These are phyloP conservation scores for Leptodontidium sp. DNA, from an alignment of 2,329 filamentous ascomycete species.

Conservation along the genomic window DNA sequence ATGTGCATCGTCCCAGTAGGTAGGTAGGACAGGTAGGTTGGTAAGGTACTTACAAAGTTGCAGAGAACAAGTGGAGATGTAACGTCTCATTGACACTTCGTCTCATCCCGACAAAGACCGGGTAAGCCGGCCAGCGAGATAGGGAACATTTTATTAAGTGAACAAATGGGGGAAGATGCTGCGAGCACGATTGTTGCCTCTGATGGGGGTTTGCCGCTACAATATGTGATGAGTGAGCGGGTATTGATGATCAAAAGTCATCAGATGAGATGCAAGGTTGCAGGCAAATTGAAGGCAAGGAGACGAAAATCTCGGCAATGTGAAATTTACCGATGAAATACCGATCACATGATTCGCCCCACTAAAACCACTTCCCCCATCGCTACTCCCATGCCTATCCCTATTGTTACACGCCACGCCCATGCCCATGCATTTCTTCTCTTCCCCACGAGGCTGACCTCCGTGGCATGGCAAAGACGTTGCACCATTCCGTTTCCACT, in stretches of 20 bases:
- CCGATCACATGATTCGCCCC: conserved; percentile 12
- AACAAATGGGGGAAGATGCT: neutral
- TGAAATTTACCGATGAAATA: neutral
- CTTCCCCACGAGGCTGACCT: conserved; percentile 24
- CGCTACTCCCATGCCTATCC: neutral
- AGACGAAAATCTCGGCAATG: neutral
- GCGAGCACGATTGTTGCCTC: neutral
- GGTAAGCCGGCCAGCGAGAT: conserved; percentile 26
- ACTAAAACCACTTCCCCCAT: neutral
- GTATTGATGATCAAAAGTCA: neutral
- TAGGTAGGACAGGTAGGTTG: too few species aligned
- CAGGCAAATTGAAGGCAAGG: neutral
- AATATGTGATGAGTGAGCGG: neutral
- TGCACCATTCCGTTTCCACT: conserved; percentile 29
- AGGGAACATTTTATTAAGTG: neutral
- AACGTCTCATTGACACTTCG: conserved; percentile 38
- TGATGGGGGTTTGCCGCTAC: neutral
- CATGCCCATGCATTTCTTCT: neutral
- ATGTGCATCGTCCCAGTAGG: neutral
- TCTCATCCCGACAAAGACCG: conserved; percentile 25
- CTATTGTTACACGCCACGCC: conserved; percentile 12
- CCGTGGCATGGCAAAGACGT: conserved; percentile 29
- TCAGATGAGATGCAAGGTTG: neutral
- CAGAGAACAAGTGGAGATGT: conserved; percentile 34
- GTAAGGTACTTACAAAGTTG: neutral